Percentiles rank a stretch among this genome's conserved stretches.
Evolutionary conservation across 192 early-diverging fungal genomes (phyloP).

Genomic region (Coemansia nantahalensis): DNA sequence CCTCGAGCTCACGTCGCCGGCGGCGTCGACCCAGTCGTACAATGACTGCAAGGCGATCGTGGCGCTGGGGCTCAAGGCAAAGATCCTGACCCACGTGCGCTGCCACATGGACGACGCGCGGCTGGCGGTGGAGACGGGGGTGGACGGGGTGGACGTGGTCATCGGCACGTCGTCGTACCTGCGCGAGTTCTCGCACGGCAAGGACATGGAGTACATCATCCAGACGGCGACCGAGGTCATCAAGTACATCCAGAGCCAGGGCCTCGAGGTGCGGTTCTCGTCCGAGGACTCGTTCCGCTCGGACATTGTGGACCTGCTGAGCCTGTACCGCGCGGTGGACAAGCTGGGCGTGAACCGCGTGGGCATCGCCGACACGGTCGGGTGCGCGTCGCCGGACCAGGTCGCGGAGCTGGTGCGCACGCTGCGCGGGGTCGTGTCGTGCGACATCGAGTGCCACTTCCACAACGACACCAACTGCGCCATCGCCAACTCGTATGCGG

Average conservation of each 20-base stretch:
- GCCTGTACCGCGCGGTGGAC: constrained; percentile 94
- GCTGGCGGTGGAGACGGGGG: constrained; percentile 95
- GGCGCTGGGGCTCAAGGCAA: constrained; percentile 93
- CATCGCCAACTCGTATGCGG: constrained; percentile 96
- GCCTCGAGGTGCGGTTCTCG: constrained; percentile 96
- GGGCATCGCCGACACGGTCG: constrained; percentile 98
- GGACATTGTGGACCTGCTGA: constrained; percentile 95
- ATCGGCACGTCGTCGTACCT: constrained; percentile 96
- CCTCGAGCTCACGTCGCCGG: constrained; percentile 95
- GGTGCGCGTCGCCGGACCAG: constrained; percentile 97
- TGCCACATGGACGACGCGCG: constrained; percentile 99
- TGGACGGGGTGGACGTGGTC: constrained; percentile 96
- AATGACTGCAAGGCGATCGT: constrained; percentile 89
- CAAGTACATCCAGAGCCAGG: constrained; percentile 92
- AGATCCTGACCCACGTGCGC: constrained; percentile 94
- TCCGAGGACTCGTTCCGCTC: constrained; percentile 97
- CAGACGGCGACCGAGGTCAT: constrained; percentile 96
- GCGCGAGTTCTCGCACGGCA: constrained; percentile 98
- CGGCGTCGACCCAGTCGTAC: constrained; percentile 95
- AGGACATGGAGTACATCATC: constrained; percentile 98
- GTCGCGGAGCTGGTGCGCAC: constrained; percentile 97
- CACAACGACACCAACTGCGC: constrained; percentile 99
- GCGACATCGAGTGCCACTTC: constrained; percentile 99
- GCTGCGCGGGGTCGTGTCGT: constrained; percentile 89
- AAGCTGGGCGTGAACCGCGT: constrained; percentile 98